These are phyloP conservation scores for Curvularia sp. DNA, from an alignment of 2,329 filamentous ascomycete genomes.

Conservation along the genomic window DNA sequence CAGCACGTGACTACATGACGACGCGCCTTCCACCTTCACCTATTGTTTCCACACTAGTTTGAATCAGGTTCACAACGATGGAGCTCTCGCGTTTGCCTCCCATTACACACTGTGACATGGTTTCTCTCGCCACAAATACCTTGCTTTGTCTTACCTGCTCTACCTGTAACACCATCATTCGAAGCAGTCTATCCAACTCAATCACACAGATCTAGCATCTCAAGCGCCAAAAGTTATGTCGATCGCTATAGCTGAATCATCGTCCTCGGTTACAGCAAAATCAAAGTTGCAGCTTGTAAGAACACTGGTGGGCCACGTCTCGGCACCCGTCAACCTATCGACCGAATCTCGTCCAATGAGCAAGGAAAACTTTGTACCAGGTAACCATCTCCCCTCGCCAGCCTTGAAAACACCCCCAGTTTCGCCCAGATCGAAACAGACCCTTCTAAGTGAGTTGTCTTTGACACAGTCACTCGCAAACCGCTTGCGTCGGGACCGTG, in stretches of 20 bases:
- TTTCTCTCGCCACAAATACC: neutral
- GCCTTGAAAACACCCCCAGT: neutral
- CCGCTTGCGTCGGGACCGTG: conserved; percentile 16
- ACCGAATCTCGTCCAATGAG: neutral
- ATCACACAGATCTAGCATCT: neutral
- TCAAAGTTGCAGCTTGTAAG: conserved; percentile 5
- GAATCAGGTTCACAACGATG: neutral
- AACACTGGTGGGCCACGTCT: conserved; percentile 16
- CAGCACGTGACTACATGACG: conserved; percentile 11
- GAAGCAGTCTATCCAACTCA: neutral
- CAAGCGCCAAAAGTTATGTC: neutral
- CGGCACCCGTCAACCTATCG: conserved; percentile 9
- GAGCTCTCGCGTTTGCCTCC: neutral
- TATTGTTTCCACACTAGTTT: neutral
- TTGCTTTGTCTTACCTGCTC: conserved; percentile 5
- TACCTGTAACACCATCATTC: neutral
- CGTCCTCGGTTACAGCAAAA: neutral
- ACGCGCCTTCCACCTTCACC: neutral
- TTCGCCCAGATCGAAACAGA: neutral
- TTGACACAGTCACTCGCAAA: conserved; percentile 7
- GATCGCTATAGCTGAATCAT: neutral
- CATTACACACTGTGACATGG: neutral
- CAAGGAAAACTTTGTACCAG: neutral
- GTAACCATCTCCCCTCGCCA: neutral
- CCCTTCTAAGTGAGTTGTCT: conserved; percentile 9